phyloP scores from a whole-genome alignment of 2,329 filamentous ascomycete genomes.

The Chaetomiaceae sp. region DNA sequence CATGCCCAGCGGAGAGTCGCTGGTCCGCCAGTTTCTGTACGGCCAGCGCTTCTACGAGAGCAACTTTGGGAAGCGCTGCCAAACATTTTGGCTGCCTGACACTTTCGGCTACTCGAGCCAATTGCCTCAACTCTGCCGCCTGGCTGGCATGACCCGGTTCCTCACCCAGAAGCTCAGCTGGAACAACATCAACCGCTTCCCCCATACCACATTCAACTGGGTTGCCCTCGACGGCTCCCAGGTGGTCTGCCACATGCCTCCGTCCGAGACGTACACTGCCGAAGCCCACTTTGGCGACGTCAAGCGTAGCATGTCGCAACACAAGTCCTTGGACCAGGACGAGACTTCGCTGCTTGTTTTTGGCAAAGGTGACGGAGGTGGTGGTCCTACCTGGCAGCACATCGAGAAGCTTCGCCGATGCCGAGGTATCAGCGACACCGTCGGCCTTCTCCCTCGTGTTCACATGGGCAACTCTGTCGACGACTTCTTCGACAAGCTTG shows the following conservation, averaged over 20 bases:
- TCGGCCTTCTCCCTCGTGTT: conserved; percentile 75
- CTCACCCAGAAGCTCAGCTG: conserved; percentile 98
- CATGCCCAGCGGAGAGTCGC: conserved; percentile 88
- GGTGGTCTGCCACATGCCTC: conserved; percentile 96
- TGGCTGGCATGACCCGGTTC: conserved; percentile 95
- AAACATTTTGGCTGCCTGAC: conserved; percentile 95
- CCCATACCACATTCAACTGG: conserved; percentile 99
- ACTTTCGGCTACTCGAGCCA: conserved; percentile 97
- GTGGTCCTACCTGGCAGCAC: conserved; percentile 88
- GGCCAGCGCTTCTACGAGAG: conserved; percentile 93
- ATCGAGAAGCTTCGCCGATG: conserved; percentile 91
- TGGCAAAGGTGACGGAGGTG: conserved; percentile 93
- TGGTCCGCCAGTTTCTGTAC: conserved; percentile 90
- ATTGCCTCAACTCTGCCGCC: conserved; percentile 83
- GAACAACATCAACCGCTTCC: conserved; percentile 99
- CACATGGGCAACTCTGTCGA: conserved; percentile 88
- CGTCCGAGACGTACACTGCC: conserved; percentile 90
- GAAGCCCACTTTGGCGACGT: conserved; percentile 93
- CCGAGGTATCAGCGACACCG: conserved; percentile 83
- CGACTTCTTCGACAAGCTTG: conserved; percentile 82
- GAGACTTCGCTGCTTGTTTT: conserved; percentile 86
- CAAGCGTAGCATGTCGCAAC: conserved; percentile 78
- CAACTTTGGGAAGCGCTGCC: conserved; percentile 80
- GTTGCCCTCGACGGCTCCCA: conserved; percentile 92
- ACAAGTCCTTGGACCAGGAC: conserved; percentile 95